phyloP scores from a whole-genome alignment of 2,329 filamentous ascomycete genomes.

The Epichloe elymi region DNA sequence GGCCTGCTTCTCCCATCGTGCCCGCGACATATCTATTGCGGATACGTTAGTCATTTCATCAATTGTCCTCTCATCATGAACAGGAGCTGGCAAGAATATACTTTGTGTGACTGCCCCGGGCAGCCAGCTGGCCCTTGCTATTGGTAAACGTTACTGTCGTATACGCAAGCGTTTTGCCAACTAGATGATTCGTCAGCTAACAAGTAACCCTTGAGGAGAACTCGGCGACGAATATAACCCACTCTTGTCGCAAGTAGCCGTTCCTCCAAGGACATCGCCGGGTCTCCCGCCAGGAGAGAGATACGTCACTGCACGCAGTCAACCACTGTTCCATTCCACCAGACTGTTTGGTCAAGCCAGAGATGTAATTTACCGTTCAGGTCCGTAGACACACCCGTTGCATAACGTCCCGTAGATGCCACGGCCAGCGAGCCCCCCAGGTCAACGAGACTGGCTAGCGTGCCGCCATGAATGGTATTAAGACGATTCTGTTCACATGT shows the following conservation, averaged over 20 bases:
- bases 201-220: background rate
- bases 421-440: conserved; percentile 55
- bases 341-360: background rate
- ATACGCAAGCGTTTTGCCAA: conserved; percentile 51
- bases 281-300: conserved; percentile 43
- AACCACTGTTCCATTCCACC: background rate
- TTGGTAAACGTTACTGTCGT: conserved; percentile 48
- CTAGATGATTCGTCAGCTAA: conserved; percentile 21
- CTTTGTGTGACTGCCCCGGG: conserved; percentile 55
- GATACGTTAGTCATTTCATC: conserved; percentile 6
- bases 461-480: conserved; percentile 64
- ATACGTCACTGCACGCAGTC: conserved; percentile 43
- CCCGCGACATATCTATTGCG: conserved; percentile 27
- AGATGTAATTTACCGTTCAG: conserved; percentile 35
- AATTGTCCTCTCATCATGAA: background rate
- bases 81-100: conserved; percentile 17
- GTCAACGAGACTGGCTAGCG: conserved; percentile 63
- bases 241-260: conserved; percentile 51
- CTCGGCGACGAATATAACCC: conserved; percentile 9
- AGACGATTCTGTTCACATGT: conserved; percentile 49
- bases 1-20: conserved; percentile 23
- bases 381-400: conserved; percentile 52
- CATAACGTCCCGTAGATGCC: conserved; percentile 48
- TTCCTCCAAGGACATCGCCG: conserved; percentile 42
- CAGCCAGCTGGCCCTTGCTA: conserved; percentile 43